Percentiles rank a stretch among this genome's conserved stretches.
phyloP scores from a whole-genome alignment of 768 basidiomycete genomes.

The Serpula lacrymans region DNA sequence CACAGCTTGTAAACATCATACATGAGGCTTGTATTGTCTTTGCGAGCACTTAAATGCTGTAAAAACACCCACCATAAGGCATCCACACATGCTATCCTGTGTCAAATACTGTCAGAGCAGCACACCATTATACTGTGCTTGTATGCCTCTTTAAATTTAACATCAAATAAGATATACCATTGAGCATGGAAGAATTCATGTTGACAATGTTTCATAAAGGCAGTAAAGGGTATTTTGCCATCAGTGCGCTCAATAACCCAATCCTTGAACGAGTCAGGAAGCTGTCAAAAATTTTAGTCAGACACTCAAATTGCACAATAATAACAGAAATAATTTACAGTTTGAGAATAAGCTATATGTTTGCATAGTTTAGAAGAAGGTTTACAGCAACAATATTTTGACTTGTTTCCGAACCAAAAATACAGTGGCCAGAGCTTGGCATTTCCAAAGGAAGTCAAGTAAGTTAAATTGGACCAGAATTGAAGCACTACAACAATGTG shows the following conservation, averaged over 20 bases:
- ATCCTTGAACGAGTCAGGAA: conserved; percentile 9
- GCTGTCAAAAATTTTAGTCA: conserved; percentile 2
- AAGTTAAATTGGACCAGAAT: conserved; percentile 27
- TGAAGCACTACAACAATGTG: conserved; percentile 16
- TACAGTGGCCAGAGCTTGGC: conserved; percentile 20
- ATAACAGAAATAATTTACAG: conserved; percentile 1
- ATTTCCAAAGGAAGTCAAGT: conserved; percentile 24
- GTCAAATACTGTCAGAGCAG: conserved; percentile 7
- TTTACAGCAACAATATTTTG: conserved; percentile 15
- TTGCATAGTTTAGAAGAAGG: conserved; percentile 6
- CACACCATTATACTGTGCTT: conserved; percentile 6
- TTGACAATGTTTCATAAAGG: conserved; percentile 4
- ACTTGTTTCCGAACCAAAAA: conserved; percentile 14
- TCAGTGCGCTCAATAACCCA: conserved; percentile 4
- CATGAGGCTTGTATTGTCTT: conserved; percentile 12
- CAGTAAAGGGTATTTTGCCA: not conserved
- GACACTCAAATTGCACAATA: no score
- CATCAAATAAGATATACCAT: conserved; percentile 6
- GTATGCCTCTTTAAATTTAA: conserved; percentile 2
- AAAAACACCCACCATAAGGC: conserved; percentile 12
- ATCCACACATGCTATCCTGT: conserved; percentile 23
- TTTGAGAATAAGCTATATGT: conserved; percentile 7
- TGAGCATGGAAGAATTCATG: conserved; percentile 7
- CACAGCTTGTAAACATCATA: conserved; percentile 17
- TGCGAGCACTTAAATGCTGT: not conserved